Evolutionary conservation across 139 green algal species (phyloP).

Genomic region (Micromonas commoda): DNA sequence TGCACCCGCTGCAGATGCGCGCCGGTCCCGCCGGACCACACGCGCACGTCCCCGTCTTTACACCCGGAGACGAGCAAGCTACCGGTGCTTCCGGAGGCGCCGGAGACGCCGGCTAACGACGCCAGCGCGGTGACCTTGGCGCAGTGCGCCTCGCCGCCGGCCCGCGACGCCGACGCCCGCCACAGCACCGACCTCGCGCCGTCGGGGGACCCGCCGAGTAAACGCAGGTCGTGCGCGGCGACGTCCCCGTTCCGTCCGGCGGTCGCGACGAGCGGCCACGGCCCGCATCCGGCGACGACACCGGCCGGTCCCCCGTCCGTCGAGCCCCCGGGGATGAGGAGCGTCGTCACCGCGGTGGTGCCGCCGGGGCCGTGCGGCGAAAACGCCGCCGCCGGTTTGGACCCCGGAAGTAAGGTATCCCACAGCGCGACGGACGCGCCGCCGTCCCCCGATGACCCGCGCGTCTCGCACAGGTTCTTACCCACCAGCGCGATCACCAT

Average conservation of each 20-base stretch:
- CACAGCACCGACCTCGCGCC: neutral
- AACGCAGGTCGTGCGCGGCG: neutral
- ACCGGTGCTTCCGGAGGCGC: neutral
- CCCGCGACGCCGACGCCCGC: too few species aligned
- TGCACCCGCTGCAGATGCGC: too few species aligned
- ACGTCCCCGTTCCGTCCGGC: neutral
- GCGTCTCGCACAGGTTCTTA: neutral
- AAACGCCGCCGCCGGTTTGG: neutral
- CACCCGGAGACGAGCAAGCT: constrained; percentile 8
- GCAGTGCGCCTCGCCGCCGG: neutral
- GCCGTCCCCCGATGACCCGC: neutral
- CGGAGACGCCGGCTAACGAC: neutral
- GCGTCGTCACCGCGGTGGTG: neutral
- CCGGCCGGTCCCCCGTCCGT: neutral
- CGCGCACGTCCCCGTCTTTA: neutral
- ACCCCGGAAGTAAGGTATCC: neutral
- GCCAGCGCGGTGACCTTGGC: neutral
- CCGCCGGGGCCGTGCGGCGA: neutral
- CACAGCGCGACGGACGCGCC: neutral
- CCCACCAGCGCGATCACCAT: neutral
- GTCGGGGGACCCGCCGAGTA: constrained; percentile 17
- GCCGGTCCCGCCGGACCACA: neutral
- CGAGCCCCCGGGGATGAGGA: neutral
- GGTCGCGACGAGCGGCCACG: neutral
- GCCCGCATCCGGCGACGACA: neutral